Conservation (phyloP, 129 eudicot genomes). For the Lactuca saligna region DNA sequence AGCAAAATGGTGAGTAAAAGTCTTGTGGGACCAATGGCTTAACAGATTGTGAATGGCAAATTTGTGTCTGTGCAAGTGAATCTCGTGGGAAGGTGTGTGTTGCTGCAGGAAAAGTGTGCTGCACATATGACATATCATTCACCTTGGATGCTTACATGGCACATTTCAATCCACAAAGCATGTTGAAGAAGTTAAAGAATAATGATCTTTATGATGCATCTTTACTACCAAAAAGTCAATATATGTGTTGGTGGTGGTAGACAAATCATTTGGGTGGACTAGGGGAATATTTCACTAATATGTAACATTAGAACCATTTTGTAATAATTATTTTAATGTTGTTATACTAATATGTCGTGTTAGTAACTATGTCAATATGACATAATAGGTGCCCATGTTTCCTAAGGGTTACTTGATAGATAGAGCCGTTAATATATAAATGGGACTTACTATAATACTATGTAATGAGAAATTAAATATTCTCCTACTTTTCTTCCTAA, state of each 20-base stretch:
- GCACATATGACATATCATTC: slow-evolving; percentile 30
- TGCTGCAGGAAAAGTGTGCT: slow-evolving; percentile 34
- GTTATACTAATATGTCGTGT: too few relatives aligned
- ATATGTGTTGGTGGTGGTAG: slow-evolving; percentile 2
- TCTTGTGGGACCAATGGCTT: slow-evolving; percentile 6
- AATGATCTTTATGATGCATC: not conserved
- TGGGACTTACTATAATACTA: too few relatives aligned
- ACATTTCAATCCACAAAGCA: slow-evolving; percentile 24
- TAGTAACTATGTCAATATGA: too few relatives aligned
- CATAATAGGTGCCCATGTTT: too few relatives aligned
- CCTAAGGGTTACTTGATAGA: too few relatives aligned
- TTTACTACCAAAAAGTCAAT: slow-evolving; percentile 21
- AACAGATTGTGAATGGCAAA: slow-evolving; percentile 19
- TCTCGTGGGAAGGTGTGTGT: slow-evolving; percentile 33
- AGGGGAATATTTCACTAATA: too few relatives aligned
- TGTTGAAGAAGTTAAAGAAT: not conserved
- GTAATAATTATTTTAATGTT: too few relatives aligned
- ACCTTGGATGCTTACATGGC: slow-evolving; percentile 29
- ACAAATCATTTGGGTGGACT: not conserved
- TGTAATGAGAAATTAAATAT: too few relatives aligned
- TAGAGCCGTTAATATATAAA: too few relatives aligned
- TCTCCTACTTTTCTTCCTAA: too few relatives aligned
- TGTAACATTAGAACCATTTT: too few relatives aligned
- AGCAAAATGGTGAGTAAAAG: slow-evolving; percentile 14
- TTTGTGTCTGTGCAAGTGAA: slow-evolving; percentile 31